Evolutionary conservation across 495 filamentous ascomycete species (phyloP).

Genomic region (Lepraria neglecta): DNA sequence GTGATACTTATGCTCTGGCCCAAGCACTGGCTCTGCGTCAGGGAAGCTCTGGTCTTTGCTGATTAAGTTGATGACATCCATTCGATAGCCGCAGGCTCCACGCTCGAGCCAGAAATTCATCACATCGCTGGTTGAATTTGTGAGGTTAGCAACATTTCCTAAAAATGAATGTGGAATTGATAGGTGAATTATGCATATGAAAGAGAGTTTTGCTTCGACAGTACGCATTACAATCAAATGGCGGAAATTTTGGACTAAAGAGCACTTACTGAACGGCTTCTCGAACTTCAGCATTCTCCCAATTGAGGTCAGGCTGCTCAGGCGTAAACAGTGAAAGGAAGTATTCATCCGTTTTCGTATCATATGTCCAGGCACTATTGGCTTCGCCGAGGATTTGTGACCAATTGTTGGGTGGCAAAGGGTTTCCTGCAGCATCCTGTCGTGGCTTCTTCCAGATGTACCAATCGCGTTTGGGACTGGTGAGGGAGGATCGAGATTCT

Average conservation of each 20-base stretch:
- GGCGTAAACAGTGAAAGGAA: conserved; percentile 58
- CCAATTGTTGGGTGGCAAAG: conserved; percentile 56
- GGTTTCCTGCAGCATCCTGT: conserved; percentile 44
- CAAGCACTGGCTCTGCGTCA: conserved; percentile 43
- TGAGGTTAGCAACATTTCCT: too few relatives aligned
- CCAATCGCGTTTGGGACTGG: conserved; percentile 50
- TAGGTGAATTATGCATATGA: too few relatives aligned
- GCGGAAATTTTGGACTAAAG: too few relatives aligned
- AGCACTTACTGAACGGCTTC: conserved; percentile 45
- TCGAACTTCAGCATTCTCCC: conserved; percentile 53
- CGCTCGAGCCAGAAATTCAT: conserved; percentile 62
- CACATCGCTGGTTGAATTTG: conserved; percentile 30
- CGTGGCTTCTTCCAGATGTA: conserved; percentile 53
- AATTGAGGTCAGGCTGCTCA: conserved; percentile 65
- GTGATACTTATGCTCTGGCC: conserved; percentile 42
- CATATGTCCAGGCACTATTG: conserved; percentile 55
- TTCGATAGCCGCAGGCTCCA: conserved; percentile 56
- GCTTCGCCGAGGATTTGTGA: conserved; percentile 45
- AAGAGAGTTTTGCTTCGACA: too few relatives aligned
- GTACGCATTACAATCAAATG: too few relatives aligned
- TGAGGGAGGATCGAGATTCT: conserved; percentile 44
- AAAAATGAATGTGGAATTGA: too few relatives aligned
- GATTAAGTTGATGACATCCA: conserved; percentile 57
- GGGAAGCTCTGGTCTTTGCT: conserved; percentile 47
- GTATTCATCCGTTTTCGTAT: conserved; percentile 53